Conservation (phyloP, 805 yeast species). For the Metschnikowia colocasiae region DNA sequence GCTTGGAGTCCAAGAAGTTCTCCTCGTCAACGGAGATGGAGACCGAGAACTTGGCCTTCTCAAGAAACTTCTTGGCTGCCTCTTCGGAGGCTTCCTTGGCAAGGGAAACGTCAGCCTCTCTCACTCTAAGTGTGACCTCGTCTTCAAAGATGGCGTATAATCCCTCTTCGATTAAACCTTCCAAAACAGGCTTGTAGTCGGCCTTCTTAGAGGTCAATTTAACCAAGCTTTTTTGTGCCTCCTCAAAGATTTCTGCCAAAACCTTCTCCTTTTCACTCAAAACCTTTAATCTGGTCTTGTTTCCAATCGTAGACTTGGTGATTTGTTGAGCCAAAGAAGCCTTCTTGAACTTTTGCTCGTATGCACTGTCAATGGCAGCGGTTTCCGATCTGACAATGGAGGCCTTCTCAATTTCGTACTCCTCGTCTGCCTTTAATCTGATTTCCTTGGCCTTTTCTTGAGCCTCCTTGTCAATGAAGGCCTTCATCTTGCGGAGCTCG, state of each 20-base stretch:
- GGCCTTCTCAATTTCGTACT: constrained; percentile 96
- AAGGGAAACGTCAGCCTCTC: constrained; percentile 57
- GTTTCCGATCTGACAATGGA: constrained; percentile 90
- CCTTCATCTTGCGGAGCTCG: constrained; percentile 96
- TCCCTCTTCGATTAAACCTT: constrained; percentile 75
- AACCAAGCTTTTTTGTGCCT: constrained; percentile 61
- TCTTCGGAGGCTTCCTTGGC: constrained; percentile 59
- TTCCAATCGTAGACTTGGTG: constrained; percentile 89
- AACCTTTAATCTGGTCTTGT: constrained; percentile 90
- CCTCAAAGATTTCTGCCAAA: constrained; percentile 67
- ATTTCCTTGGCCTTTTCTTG: constrained; percentile 98
- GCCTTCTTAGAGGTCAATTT: constrained; percentile 50
- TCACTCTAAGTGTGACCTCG: constrained; percentile 59
- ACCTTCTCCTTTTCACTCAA: constrained; percentile 78
- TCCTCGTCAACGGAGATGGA: constrained; percentile 54
- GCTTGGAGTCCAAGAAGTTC: constrained; percentile 54
- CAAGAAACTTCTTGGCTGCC: constrained; percentile 62
- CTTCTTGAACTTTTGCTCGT: constrained; percentile 82
- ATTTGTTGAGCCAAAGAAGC: constrained; percentile 92
- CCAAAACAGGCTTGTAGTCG: constrained; percentile 65
- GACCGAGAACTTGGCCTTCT: constrained; percentile 55
- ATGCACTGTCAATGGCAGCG: constrained; percentile 76
- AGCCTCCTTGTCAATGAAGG: constrained; percentile 98
- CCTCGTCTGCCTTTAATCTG: constrained; percentile 94
- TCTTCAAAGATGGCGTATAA: constrained; percentile 71